phyloP scores from a whole-genome alignment of 768 basidiomycete genomes.

The Tricholoma saponaceum region DNA sequence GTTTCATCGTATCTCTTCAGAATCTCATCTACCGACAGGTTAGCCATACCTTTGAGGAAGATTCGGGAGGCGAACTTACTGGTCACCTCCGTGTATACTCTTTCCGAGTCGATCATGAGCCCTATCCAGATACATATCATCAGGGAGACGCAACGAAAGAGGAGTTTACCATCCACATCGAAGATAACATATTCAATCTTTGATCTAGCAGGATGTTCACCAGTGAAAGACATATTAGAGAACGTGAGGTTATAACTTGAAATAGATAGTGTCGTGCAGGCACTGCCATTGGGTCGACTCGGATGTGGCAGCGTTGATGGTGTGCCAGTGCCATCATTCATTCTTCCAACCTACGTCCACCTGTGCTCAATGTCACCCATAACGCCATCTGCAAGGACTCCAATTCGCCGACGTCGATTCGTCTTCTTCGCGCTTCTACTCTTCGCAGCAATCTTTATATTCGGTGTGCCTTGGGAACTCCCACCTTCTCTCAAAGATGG shows the following conservation, averaged over 20 bases:
- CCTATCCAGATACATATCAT: conserved; percentile 33
- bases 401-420: conserved; percentile 43
- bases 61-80: conserved; percentile 44
- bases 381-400: conserved; percentile 11
- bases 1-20: conserved; percentile 64
- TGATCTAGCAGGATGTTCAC: conserved; percentile 11
- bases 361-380: conserved; percentile 12
- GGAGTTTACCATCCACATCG: conserved; percentile 61
- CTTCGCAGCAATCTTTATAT: conserved; percentile 33
- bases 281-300: no score
- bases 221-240: conserved; percentile 1
- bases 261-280: neutral
- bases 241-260: neutral
- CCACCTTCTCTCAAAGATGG: conserved; percentile 31
- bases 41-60: neutral
- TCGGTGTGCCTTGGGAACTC: conserved; percentile 41
- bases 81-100: conserved; percentile 73
- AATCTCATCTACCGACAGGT: conserved; percentile 51
- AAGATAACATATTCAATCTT: conserved; percentile 63
- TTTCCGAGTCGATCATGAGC: conserved; percentile 73
- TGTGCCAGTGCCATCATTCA: no score
- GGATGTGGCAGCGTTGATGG: no score
- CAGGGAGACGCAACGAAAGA: neutral
- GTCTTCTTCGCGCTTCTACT: conserved; percentile 35
- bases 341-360: no score